phyloP scores from a whole-genome alignment of 306 rosid species.

The Prosopis cineraria region DNA sequence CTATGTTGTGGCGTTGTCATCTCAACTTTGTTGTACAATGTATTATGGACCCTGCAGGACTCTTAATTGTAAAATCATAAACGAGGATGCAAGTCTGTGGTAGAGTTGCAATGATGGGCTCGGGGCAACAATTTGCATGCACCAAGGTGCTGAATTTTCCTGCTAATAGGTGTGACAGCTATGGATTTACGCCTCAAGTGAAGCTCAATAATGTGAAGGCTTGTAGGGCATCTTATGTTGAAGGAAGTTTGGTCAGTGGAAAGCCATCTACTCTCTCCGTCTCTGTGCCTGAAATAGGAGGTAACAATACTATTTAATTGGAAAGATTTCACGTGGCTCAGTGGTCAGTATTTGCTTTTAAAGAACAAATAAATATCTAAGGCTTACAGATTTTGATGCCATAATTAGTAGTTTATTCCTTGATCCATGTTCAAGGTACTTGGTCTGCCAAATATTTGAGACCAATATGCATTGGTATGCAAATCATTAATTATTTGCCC shows the following conservation, averaged over 20 bases:
- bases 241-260: conserved; percentile 63
- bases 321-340: neutral
- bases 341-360: neutral
- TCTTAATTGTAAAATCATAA: conserved; percentile 2
- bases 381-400: neutral
- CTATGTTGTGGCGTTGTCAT: neutral
- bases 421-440: conserved; percentile 24
- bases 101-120: conserved; percentile 43
- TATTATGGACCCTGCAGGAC: conserved; percentile 17
- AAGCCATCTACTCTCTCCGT: conserved; percentile 48
- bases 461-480: conserved; percentile 1
- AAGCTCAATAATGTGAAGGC: conserved; percentile 46
- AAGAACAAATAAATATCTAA: neutral
- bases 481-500: neutral
- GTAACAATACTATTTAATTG: conserved; percentile 37
- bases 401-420: conserved; percentile 1
- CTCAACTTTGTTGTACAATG: conserved; percentile 1
- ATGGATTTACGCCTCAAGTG: conserved; percentile 43
- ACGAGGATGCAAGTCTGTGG: conserved; percentile 20
- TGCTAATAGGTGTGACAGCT: conserved; percentile 35
- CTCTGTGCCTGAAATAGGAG: conserved; percentile 62
- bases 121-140: conserved; percentile 61
- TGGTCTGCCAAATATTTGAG: neutral
- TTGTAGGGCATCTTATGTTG: conserved; percentile 46
- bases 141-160: conserved; percentile 45